Conservation (phyloP, 345 rosid genomes). For the Lumnitzera racemosa region DNA sequence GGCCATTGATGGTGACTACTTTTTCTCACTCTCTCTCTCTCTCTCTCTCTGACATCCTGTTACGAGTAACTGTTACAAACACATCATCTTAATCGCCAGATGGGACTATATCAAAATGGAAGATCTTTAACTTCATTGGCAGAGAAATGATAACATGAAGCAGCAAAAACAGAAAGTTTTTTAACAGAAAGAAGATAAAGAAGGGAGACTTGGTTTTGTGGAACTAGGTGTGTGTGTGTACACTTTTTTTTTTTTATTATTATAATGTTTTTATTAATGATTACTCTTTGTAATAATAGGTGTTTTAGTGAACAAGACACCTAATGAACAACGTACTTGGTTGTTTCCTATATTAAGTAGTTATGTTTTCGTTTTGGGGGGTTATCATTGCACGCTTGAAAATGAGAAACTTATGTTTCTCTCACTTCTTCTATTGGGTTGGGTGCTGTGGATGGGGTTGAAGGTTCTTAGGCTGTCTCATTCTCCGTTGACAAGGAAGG, state of each 20-base stretch:
- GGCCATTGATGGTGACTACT: slow-evolving; percentile 1
- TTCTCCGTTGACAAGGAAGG: slow-evolving; percentile 31
- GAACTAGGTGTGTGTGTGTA: neutral
- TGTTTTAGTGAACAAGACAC: too few species aligned
- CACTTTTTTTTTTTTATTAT: too few species aligned
- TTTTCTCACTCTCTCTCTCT: slow-evolving; percentile 11
- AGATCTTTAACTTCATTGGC: neutral
- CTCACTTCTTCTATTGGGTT: neutral
- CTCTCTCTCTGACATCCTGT: slow-evolving; percentile 38
- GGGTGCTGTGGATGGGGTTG: slow-evolving; percentile 3
- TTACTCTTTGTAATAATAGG: too few species aligned
- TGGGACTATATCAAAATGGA: too few species aligned
- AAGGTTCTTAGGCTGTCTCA: slow-evolving; percentile 26
- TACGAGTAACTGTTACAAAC: slow-evolving; percentile 31
- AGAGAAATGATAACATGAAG: slow-evolving; percentile 1
- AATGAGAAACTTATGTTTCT: neutral
- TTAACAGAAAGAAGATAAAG: slow-evolving; percentile 15
- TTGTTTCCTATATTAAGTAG: too few species aligned
- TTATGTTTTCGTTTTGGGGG: too few species aligned
- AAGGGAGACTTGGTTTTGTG: slow-evolving; percentile 1
- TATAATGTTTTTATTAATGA: too few species aligned
- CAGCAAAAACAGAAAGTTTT: slow-evolving; percentile 14
- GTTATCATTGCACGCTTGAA: slow-evolving; percentile 18
- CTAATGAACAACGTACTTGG: too few species aligned
- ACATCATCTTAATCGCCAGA: slow-evolving; percentile 14